Evolutionary conservation across 768 basidiomycete genomes (phyloP).

Genomic region (Leccinum truebloodii): DNA sequence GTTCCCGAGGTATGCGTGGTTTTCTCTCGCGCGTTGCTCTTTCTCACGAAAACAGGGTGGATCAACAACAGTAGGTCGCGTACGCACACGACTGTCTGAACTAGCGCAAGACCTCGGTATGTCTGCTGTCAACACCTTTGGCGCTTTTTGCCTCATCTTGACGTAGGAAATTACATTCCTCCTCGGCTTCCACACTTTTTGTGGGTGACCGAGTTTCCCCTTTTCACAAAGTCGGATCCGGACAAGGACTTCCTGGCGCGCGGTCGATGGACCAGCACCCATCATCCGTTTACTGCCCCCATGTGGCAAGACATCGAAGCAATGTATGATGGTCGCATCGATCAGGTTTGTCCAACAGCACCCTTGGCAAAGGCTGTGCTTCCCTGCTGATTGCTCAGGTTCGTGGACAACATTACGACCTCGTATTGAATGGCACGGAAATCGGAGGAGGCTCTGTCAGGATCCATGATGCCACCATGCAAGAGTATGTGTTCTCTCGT

Average conservation of each 20-base stretch:
- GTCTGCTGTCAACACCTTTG: constrained; percentile 20
- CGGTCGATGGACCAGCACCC: constrained; percentile 89
- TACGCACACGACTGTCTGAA: constrained; percentile 67
- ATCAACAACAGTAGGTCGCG: constrained; percentile 76
- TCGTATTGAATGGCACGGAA: constrained; percentile 91
- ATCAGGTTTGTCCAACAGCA: constrained; percentile 42
- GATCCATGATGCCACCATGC: constrained; percentile 85
- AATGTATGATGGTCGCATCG: constrained; percentile 69
- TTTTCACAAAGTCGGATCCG: constrained; percentile 82
- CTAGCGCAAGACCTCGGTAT: constrained; percentile 64
- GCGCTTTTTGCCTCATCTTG: constrained; percentile 10
- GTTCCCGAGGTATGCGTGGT: constrained; percentile 49
- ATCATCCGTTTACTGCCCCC: constrained; percentile 97
- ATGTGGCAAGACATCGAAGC: constrained; percentile 86
- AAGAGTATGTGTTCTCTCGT: constrained; percentile 75
- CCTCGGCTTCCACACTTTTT: constrained; percentile 74
- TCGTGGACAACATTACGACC: constrained; percentile 94
- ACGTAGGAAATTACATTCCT: constrained; percentile 56
- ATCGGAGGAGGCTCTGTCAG: constrained; percentile 94
- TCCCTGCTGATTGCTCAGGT: constrained; percentile 48
- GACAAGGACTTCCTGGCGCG: constrained; percentile 87
- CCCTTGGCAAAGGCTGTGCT: not conserved
- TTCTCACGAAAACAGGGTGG: constrained; percentile 63
- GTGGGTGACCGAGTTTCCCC: constrained; percentile 95
- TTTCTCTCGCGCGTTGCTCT: constrained; percentile 3